phyloP scores from a whole-genome alignment of 176 grass and related monocot species.

The Poa annua region DNA sequence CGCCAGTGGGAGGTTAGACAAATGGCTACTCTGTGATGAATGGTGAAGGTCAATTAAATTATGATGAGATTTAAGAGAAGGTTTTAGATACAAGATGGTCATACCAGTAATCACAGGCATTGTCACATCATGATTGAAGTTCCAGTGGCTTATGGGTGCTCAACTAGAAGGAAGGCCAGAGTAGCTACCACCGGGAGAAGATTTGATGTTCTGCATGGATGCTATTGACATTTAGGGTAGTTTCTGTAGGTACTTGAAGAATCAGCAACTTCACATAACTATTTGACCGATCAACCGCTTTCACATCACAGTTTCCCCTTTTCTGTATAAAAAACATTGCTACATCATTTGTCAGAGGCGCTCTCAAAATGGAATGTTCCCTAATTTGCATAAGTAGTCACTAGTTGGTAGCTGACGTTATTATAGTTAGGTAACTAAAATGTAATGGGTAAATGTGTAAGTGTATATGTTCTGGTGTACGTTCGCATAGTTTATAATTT shows the following conservation, averaged over 20 bases:
- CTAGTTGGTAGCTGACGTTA: not conserved
- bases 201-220: not conserved
- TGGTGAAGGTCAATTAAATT: not conserved
- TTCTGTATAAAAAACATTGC: not conserved
- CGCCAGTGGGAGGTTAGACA: not conserved
- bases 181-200: conserved; percentile 12
- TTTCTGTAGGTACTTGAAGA: conserved; percentile 9
- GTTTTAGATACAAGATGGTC: not conserved
- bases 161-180: not conserved
- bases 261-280: not conserved
- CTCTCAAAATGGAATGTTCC: not conserved
- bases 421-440: not conserved
- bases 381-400: not conserved
- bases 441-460: not conserved
- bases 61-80: not conserved
- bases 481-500: not conserved
- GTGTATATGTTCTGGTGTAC: not conserved
- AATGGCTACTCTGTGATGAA: not conserved
- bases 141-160: not conserved
- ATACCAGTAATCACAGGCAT: not conserved
- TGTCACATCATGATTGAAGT: not conserved
- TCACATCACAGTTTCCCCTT: not conserved
- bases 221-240: not conserved
- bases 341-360: not conserved
- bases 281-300: not conserved